Conservation (phyloP, 2,329 filamentous ascomycete species). For the Fusarium lyarnte region DNA sequence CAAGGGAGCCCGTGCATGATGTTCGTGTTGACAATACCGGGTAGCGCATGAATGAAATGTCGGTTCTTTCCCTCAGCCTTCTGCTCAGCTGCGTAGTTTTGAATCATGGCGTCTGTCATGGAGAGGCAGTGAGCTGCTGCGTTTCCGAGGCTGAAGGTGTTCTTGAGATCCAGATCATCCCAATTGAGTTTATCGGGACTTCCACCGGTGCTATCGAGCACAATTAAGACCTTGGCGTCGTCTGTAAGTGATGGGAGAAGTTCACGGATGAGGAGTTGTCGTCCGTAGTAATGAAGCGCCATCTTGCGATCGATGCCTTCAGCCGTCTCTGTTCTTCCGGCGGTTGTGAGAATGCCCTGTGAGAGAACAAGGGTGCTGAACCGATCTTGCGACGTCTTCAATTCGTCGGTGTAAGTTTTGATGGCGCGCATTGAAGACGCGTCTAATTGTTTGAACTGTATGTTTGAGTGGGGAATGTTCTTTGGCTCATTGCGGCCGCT, state of each 20-base stretch:
- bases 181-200: slow-evolving; percentile 48
- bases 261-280: slow-evolving; percentile 54
- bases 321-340: slow-evolving; percentile 51
- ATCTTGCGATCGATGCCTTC: slow-evolving; percentile 58
- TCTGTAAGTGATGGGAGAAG: slow-evolving; percentile 50
- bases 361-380: slow-evolving; percentile 53
- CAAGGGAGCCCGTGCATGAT: slow-evolving; percentile 45
- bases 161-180: slow-evolving; percentile 53
- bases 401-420: slow-evolving; percentile 46
- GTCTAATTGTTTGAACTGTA: slow-evolving; percentile 47
- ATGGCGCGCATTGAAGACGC: slow-evolving; percentile 49
- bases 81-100: slow-evolving; percentile 45
- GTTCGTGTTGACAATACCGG: slow-evolving; percentile 51
- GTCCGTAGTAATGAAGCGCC: slow-evolving; percentile 58
- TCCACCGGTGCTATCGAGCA: slow-evolving; percentile 48
- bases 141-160: slow-evolving; percentile 45
- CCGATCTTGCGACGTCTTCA: slow-evolving; percentile 37
- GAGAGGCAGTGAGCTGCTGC: slow-evolving; percentile 50
- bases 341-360: slow-evolving; percentile 50
- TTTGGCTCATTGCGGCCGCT: slow-evolving; percentile 46
- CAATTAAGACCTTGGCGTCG: slow-evolving; percentile 52
- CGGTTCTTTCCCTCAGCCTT: slow-evolving; percentile 5
- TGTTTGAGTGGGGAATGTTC: slow-evolving; percentile 45
- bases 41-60: slow-evolving; percentile 53
- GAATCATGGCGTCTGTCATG: slow-evolving; percentile 53